Base-by-base conservation (phyloP, 768 basidiomycete species). In the Boletus eberwhitei region DNA sequence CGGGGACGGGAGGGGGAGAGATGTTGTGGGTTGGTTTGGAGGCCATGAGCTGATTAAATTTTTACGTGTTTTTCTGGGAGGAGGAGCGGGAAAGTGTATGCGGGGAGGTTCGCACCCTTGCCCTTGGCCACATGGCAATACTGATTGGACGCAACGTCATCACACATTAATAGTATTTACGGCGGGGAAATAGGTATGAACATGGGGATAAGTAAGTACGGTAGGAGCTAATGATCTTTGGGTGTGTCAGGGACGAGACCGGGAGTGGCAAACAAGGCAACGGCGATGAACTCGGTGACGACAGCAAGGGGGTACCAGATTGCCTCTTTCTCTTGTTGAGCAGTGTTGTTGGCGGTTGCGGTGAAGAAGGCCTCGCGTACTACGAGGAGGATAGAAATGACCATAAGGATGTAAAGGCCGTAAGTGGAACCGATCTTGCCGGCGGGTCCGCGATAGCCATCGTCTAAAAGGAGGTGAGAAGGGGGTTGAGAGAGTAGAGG, bases 1-100 rank as follows among this genome's bases (percentile, higher is more conserved):
- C 71, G 21, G 76, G 66, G 35, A 69, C 71, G 19, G 76, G 75
- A 29, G 77, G 76, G 22, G 78, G 75, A 19, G 77, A 72, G 16
- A 75, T 72, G 37, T 71, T 69, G 61, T 74, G 69, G n/a, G 63
- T 57, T 46, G 66, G 46, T 58, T 72, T 72, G 14, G 72, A 65
- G 38, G 76, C 71, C 76, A 77, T 77, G 55, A 31, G 11, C 22
- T 12, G 16, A 5, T 29, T 40, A 35, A 9, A 45, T 43, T 48
- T 55, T 45, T 58, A 56, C 38, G 50, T 52, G 53, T 57, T n/a
- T 48, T 40, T 24, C 14, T 19, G 14, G 4, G 39, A 31, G 17
- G 51, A 40, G 40, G 45, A 40, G 22, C 32, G 40, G 19, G 22
- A n/a, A 37, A 21, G 52, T 36, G 24, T 24, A 17, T 2, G 16